Percentiles rank a stretch among this genome's conserved stretches.
Conservation (phyloP, 768 basidiomycete genomes). For the Albatrellus ellisii region DNA sequence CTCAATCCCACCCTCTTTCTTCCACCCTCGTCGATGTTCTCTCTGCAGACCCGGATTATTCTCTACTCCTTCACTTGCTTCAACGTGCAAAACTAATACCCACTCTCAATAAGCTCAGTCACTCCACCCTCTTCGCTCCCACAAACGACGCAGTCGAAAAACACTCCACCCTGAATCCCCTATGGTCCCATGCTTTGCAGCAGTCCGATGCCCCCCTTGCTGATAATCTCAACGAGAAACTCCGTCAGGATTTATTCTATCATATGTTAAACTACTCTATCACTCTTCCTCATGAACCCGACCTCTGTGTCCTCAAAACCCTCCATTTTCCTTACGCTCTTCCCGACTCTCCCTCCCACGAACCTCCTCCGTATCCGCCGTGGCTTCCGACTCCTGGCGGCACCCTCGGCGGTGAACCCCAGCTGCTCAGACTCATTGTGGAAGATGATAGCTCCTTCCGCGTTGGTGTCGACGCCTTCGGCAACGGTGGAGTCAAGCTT, state of each 20-base stretch:
- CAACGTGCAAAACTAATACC: constrained; percentile 84
- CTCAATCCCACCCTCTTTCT: constrained; percentile 21
- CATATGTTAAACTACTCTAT: constrained; percentile 83
- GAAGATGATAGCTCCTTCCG: constrained; percentile 33
- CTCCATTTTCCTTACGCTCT: constrained; percentile 57
- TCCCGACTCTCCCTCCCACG: constrained; percentile 44
- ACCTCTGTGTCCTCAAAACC: constrained; percentile 36
- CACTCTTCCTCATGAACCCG: constrained; percentile 28
- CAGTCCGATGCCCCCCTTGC: constrained; percentile 27
- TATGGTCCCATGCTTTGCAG: constrained; percentile 25
- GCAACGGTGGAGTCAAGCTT: constrained; percentile 59
- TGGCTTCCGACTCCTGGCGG: constrained; percentile 83
- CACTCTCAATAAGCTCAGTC: constrained; percentile 76
- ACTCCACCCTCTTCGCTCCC: constrained; percentile 84
- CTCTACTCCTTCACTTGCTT: constrained; percentile 59
- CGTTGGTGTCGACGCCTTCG: constrained; percentile 72
- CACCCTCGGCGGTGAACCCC: constrained; percentile 67
- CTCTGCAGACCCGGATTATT: constrained; percentile 60
- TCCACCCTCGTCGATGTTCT: constrained; percentile 73
- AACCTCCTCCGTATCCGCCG: constrained; percentile 65
- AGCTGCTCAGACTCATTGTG: constrained; percentile 56
- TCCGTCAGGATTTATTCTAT: constrained; percentile 89
- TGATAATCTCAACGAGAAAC: constrained; percentile 74
- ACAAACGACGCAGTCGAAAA: constrained; percentile 81
- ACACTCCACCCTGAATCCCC: constrained; percentile 21